Evolutionary conservation across 257 asterid species (phyloP).

Genomic region (Euphrasia confusa): DNA sequence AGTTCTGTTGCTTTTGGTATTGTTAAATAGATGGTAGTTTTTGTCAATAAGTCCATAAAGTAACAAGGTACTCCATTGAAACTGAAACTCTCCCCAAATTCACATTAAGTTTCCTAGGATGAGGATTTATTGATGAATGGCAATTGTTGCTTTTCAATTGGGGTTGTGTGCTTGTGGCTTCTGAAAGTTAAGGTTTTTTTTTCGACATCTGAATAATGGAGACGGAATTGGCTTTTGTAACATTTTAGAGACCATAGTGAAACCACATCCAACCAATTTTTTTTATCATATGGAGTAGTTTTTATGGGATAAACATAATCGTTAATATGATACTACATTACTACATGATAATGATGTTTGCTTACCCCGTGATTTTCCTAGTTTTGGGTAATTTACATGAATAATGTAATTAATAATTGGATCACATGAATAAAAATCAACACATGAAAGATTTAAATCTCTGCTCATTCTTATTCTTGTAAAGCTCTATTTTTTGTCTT

Average conservation of each 20-base stretch:
- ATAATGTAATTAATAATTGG: neutral
- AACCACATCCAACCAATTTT: neutral
- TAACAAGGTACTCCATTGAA: neutral
- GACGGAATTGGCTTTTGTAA: neutral
- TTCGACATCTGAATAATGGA: neutral
- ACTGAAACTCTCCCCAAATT: neutral
- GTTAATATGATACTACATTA: neutral
- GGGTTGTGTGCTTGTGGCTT: neutral
- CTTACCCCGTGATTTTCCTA: neutral
- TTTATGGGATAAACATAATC: conserved; percentile 2
- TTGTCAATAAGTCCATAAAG: neutral
- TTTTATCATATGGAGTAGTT: neutral
- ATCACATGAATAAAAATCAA: too few species aligned
- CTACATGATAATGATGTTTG: neutral
- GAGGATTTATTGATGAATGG: too few species aligned
- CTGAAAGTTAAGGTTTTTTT: too few species aligned
- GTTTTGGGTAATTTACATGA: neutral
- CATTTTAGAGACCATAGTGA: neutral
- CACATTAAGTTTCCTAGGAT: too few species aligned
- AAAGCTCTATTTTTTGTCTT: neutral
- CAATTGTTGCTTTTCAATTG: neutral
- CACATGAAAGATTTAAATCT: neutral
- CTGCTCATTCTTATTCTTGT: neutral
- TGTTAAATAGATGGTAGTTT: conserved; percentile 1
- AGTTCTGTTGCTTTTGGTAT: neutral